Evolutionary conservation across 306 rosid genomes (phyloP), one percentile per base, ranked within the genome.

Genomic region (Abrus pulchellus): DNA sequence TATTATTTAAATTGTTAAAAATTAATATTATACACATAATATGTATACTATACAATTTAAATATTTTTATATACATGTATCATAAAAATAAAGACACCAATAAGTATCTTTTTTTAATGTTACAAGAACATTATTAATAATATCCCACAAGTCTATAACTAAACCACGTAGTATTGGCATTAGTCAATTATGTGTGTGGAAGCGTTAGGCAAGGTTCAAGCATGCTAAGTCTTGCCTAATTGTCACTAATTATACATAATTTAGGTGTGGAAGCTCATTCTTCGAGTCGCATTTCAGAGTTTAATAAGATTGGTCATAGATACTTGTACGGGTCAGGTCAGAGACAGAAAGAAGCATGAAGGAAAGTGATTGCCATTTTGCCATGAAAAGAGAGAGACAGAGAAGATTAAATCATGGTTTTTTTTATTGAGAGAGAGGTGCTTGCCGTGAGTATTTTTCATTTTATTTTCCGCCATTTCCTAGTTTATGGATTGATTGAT

Each of bases 211-310:
- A 79, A 74, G 33, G 48, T 77, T 63, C 2, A 30, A 75, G 57
- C 41, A 63, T 77, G 49, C 48, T 53, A 61, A 62, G 49, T 65
- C 49, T 53, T 66, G 20, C 88, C 86, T 86, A 83, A 78, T 48
- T 47, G 36, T 52, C 77, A 72, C 67, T 73, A 65, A 52, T 59
- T 34, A 83, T 61, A 54, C 76, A 73, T 43, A 71, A 34, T 28
- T 44, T 52, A 76, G 75, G 90, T 66, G 82, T 84, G 83, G 85
- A 87, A 83, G 83, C 84, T 82, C 83, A 65, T 41, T 74, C 20
- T 54, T 41, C 83, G 7, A 82, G 82, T 63, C 57, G 3, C 50
- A 74, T 60, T 74, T 56, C 45, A 66, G 60, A 81, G 69, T 74
- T 68, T 38, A 49, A 83, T 66, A 14, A 47, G 66, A 80, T 64